A percentile compares a stretch with the other conserved stretches of the same genome.
These are phyloP conservation scores for Tubosaeta sp. DNA, from an alignment of 768 basidiomycete species.

Conservation along the genomic window DNA sequence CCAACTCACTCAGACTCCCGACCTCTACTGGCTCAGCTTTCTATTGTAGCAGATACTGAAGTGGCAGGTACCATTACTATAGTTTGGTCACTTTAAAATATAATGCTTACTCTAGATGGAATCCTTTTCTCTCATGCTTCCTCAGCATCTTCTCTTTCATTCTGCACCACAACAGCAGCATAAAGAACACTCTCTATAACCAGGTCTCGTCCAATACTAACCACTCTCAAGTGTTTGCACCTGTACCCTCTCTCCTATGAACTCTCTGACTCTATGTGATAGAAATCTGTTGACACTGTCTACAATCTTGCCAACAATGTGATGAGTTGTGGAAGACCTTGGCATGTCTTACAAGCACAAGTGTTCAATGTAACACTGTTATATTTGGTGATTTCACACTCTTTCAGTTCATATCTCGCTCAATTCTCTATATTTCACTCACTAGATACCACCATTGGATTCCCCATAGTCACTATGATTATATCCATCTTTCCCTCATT, in stretches of 20 bases:
- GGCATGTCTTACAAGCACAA: conserved; percentile 76
- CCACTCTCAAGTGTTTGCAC: conserved; percentile 66
- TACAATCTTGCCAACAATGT: conserved; percentile 72
- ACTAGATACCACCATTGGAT: too few relatives aligned
- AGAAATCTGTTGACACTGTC: conserved; percentile 70
- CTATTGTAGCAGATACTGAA: conserved; percentile 72
- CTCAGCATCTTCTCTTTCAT: conserved; percentile 75
- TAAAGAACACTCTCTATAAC: conserved; percentile 62
- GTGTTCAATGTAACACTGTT: conserved; percentile 64
- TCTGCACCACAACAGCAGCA: conserved; percentile 37
- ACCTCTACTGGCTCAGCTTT: conserved; percentile 75
- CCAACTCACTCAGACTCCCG: conserved; percentile 72
- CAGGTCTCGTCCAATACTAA: conserved; percentile 64
- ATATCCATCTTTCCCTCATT: too few relatives aligned
- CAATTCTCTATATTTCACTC: too few relatives aligned
- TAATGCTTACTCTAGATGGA: conserved; percentile 56
- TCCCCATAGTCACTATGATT: too few relatives aligned
- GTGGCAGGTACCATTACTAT: conserved; percentile 48
- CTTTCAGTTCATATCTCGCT: too few relatives aligned
- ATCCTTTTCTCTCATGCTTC: conserved; percentile 78
- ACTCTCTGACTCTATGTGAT: conserved; percentile 51
- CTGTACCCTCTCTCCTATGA: conserved; percentile 68
- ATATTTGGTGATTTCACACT: too few relatives aligned
- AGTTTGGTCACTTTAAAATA: neutral
- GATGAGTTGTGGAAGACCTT: conserved; percentile 72